Evolutionary conservation across 2,329 filamentous ascomycete genomes (phyloP).

Genomic region (Apiospora arundinis): DNA sequence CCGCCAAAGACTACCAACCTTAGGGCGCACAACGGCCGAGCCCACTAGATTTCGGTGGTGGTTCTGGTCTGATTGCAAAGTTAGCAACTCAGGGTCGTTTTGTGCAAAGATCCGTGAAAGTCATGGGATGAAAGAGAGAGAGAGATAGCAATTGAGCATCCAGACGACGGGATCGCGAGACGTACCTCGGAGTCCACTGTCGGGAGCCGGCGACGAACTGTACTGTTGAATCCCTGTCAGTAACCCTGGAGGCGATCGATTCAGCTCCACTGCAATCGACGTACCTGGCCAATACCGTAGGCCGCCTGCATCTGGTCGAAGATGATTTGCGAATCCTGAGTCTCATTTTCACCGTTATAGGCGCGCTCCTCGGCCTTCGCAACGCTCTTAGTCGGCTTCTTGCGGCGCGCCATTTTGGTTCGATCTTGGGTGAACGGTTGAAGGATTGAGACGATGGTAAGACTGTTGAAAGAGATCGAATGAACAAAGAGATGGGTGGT

Average conservation of each 20-base stretch:
- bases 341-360: neutral
- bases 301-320: neutral
- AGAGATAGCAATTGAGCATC: neutral
- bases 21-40: neutral
- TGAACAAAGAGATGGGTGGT: neutral
- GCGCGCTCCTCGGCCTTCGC: slow-evolving; percentile 17
- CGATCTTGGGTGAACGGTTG: neutral
- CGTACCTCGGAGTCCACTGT: neutral
- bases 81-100: neutral
- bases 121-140: neutral
- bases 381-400: neutral
- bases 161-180: neutral
- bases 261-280: slow-evolving; percentile 4
- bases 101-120: neutral
- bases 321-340: neutral
- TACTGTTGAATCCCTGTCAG: slow-evolving; percentile 1
- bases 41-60: neutral
- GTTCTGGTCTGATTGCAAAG: neutral
- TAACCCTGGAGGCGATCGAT: slow-evolving; percentile 5
- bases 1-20: neutral
- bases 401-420: neutral
- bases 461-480: neutral
- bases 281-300: slow-evolving; percentile 13
- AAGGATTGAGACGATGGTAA: neutral
- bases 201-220: slow-evolving; percentile 11